These are phyloP conservation scores for Trametes cingulata DNA, from an alignment of 768 basidiomycete genomes.

Conservation along the genomic window DNA sequence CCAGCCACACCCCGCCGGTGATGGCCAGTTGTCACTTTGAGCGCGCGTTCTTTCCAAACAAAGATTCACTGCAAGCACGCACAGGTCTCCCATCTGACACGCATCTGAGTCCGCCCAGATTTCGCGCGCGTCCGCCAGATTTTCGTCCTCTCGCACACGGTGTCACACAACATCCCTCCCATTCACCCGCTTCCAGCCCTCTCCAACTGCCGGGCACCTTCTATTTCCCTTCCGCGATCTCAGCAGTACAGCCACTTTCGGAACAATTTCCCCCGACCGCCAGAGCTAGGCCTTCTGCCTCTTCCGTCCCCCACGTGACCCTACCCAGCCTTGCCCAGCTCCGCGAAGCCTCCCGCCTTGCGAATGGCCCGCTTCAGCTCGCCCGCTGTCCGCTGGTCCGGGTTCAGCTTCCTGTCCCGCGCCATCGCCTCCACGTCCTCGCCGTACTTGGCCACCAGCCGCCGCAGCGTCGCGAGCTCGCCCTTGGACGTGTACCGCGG, in stretches of 20 bases:
- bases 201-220: conserved; percentile 6
- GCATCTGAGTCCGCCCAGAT: conserved; percentile 7
- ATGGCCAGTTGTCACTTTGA: conserved; percentile 13
- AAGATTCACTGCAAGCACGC: conserved; percentile 6
- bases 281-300: conserved; percentile 12
- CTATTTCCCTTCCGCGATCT: conserved; percentile 20
- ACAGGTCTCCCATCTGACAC: conserved; percentile 5
- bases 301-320: conserved; percentile 6
- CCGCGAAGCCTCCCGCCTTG: conserved; percentile 50
- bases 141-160: conserved; percentile 9
- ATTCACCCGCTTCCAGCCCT: conserved; percentile 2
- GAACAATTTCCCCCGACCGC: conserved; percentile 13
- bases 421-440: conserved; percentile 76
- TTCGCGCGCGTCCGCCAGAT: background rate
- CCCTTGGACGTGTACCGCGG: conserved; percentile 64
- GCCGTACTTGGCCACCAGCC: conserved; percentile 70
- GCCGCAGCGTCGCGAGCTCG: conserved; percentile 65
- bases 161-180: conserved; percentile 16
- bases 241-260: conserved; percentile 19
- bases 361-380: conserved; percentile 66
- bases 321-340: conserved; percentile 21
- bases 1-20: conserved; percentile 8
- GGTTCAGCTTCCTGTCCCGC: conserved; percentile 75
- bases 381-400: conserved; percentile 82
- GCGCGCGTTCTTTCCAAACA: conserved; percentile 3